Evolutionary conservation across 75 land plant genomes (phyloP).

Genomic region (Cunninghamia lanceolata): DNA sequence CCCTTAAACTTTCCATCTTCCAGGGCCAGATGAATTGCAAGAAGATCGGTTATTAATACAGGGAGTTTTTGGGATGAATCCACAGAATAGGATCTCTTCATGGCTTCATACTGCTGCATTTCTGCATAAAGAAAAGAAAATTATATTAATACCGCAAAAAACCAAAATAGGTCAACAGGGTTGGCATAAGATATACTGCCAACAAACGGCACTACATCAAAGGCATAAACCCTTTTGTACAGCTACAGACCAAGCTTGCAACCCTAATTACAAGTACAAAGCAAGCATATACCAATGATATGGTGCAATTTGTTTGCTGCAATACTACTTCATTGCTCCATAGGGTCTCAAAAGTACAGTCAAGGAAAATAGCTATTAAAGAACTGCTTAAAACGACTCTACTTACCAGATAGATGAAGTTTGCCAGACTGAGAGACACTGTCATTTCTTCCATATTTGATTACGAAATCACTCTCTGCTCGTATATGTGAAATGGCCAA

Average conservation of each 20-base stretch:
- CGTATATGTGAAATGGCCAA: slow-evolving; percentile 4
- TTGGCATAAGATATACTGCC: background rate
- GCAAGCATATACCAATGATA: background rate
- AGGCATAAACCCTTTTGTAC: background rate
- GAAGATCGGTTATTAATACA: background rate
- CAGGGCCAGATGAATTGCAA: background rate
- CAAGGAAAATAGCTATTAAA: background rate
- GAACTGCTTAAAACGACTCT: background rate
- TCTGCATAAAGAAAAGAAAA: background rate
- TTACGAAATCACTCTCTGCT: background rate
- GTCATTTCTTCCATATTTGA: slow-evolving; percentile 10
- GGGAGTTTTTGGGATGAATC: background rate
- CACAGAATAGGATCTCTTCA: slow-evolving; percentile 11
- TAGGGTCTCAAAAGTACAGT: background rate
- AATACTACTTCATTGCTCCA: background rate
- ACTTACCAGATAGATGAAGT: background rate
- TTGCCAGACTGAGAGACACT: background rate
- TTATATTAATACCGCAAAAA: background rate
- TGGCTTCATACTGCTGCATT: background rate
- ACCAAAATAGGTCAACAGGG: background rate
- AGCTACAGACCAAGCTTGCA: background rate
- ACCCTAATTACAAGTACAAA: background rate
- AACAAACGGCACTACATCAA: background rate
- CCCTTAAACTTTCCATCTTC: slow-evolving; percentile 8
- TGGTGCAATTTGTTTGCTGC: background rate